Conservation (phyloP, 371 early-diverging fungal genomes). For the Coemansia sp. region DNA sequence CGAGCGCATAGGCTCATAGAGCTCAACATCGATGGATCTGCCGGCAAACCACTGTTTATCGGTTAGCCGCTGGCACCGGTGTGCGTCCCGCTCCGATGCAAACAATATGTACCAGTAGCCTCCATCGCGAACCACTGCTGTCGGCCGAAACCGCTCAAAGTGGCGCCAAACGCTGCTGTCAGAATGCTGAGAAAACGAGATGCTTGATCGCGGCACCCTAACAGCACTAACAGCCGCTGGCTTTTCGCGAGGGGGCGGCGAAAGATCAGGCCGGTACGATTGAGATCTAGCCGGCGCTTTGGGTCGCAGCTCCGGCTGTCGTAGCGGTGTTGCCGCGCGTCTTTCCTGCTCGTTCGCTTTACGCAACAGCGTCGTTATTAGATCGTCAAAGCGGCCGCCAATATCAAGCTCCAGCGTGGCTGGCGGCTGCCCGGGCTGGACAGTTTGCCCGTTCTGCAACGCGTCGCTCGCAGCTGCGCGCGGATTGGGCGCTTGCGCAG, state of each 20-base stretch:
- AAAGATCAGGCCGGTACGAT: background rate
- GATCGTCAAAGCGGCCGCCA: constrained; percentile 21
- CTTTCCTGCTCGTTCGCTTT: background rate
- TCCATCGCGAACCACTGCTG: constrained; percentile 21
- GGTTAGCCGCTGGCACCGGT: constrained; percentile 42
- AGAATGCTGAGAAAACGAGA: constrained; percentile 41
- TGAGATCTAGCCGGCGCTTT: background rate
- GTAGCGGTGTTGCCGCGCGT: background rate
- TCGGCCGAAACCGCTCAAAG: constrained; percentile 44
- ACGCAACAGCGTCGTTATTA: constrained; percentile 9
- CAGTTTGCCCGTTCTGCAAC: constrained; percentile 7
- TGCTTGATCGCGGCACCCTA: constrained; percentile 43
- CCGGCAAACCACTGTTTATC: constrained; percentile 39
- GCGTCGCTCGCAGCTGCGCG: constrained; percentile 45
- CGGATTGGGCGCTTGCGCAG: constrained; percentile 37
- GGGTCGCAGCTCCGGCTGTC: background rate
- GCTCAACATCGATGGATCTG: constrained; percentile 38
- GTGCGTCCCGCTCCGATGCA: constrained; percentile 41
- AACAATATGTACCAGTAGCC: constrained; percentile 47
- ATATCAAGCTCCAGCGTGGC: constrained; percentile 26
- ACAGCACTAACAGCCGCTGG: constrained; percentile 15
- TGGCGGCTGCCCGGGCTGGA: constrained; percentile 38
- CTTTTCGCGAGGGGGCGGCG: background rate
- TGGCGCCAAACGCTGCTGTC: constrained; percentile 23
- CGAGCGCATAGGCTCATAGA: constrained; percentile 29